phyloP scores from a whole-genome alignment of 1,284 basidiomycete species.

The Pholiota adiposa region DNA sequence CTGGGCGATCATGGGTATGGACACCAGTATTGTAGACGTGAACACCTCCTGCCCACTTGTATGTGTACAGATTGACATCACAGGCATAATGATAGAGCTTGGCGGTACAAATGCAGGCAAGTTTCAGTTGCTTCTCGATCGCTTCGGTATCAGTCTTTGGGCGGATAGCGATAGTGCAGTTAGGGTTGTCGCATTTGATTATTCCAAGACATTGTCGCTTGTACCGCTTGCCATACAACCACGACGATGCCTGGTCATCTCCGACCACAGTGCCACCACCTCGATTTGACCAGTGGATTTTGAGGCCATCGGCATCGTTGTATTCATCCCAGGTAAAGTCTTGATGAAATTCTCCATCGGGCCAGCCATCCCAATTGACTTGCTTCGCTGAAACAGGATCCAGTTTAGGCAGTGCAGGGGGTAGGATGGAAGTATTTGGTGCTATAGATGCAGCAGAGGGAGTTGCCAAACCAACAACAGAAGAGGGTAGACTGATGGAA shows the following conservation, averaged over 20 bases:
- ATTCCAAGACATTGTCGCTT: slow-evolving; percentile 16
- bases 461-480: no score
- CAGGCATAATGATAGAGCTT: background rate
- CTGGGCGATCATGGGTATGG: slow-evolving; percentile 21
- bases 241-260: slow-evolving; percentile 1
- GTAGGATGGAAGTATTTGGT: no score
- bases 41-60: slow-evolving; percentile 6
- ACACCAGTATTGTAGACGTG: slow-evolving; percentile 12
- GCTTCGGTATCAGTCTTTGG: background rate
- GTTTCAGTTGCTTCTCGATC: background rate
- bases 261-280: slow-evolving; percentile 17
- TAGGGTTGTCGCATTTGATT: slow-evolving; percentile 14
- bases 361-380: slow-evolving; percentile 28
- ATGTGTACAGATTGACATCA: slow-evolving; percentile 7
- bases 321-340: slow-evolving; percentile 20
- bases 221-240: slow-evolving; percentile 14
- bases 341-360: slow-evolving; percentile 21
- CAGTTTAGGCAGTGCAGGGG: no score
- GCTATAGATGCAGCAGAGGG: no score
- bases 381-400: no score
- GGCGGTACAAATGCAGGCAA: background rate
- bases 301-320: slow-evolving; percentile 13
- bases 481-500: no score
- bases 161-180: slow-evolving; percentile 3
- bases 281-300: slow-evolving; percentile 22